Evolutionary conservation across 495 filamentous ascomycete species (phyloP).

Genomic region (Xylaria palmicola): DNA sequence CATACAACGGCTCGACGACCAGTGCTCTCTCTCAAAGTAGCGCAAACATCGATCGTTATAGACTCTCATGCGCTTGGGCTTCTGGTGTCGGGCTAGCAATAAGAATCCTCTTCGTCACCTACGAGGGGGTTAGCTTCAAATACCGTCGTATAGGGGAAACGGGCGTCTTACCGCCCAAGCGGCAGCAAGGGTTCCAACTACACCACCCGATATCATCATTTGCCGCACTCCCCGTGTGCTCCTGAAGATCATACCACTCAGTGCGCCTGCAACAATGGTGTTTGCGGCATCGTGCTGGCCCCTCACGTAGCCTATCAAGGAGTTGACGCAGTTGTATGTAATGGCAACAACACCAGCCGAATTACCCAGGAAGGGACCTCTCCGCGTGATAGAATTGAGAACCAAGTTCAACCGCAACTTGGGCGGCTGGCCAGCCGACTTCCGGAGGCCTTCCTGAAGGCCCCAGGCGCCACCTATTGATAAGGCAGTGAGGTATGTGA

Average conservation of each 20-base stretch:
- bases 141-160: neutral
- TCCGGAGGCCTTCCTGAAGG: slow-evolving; percentile 78
- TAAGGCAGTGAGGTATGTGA: slow-evolving; percentile 84
- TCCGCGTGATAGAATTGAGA: slow-evolving; percentile 85
- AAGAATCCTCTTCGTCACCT: slow-evolving; percentile 60
- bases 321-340: slow-evolving; percentile 93
- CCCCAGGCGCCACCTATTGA: slow-evolving; percentile 91
- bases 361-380: slow-evolving; percentile 97
- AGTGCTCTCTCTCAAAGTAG: neutral
- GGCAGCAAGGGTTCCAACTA: slow-evolving; percentile 82
- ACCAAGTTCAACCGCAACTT: slow-evolving; percentile 90
- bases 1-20: slow-evolving; percentile 2
- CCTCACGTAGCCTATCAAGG: slow-evolving; percentile 76
- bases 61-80: slow-evolving; percentile 14
- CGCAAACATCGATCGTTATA: slow-evolving; percentile 15
- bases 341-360: slow-evolving; percentile 91
- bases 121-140: slow-evolving; percentile 16
- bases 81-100: slow-evolving; percentile 38
- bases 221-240: slow-evolving; percentile 84
- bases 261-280: slow-evolving; percentile 74
- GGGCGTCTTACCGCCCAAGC: slow-evolving; percentile 75
- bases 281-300: slow-evolving; percentile 92
- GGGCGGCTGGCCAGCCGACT: slow-evolving; percentile 71
- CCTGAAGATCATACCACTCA: slow-evolving; percentile 95
- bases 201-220: slow-evolving; percentile 87